Conservation (phyloP, 352 stramenopile species). For the Globisporangium lucens region DNA sequence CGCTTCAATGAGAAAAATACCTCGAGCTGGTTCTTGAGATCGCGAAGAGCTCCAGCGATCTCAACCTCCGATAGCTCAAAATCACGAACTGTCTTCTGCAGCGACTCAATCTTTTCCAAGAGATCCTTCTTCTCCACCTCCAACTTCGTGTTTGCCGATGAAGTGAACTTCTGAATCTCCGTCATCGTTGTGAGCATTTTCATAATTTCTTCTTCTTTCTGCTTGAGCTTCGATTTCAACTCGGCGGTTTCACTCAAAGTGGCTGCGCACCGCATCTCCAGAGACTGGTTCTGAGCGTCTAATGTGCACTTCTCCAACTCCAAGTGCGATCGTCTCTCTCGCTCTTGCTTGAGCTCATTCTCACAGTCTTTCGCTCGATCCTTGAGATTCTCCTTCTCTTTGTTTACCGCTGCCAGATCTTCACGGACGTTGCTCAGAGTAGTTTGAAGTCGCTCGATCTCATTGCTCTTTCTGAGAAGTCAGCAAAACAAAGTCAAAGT, state of each 20-base stretch:
- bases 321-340: slow-evolving; percentile 43
- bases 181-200: slow-evolving; percentile 65
- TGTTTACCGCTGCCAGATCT: slow-evolving; percentile 44
- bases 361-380: slow-evolving; percentile 36
- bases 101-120: slow-evolving; percentile 47
- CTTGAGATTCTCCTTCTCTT: slow-evolving; percentile 50
- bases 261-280: slow-evolving; percentile 44
- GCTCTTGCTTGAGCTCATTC: slow-evolving; percentile 48
- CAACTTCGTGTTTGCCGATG: slow-evolving; percentile 55
- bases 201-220: slow-evolving; percentile 68
- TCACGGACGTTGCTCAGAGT: slow-evolving; percentile 44
- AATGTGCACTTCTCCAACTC: slow-evolving; percentile 69
- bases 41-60: slow-evolving; percentile 37
- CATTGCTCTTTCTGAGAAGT: slow-evolving; percentile 34
- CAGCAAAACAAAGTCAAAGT: slow-evolving; percentile 4
- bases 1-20: slow-evolving; percentile 16
- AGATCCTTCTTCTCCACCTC: slow-evolving; percentile 71
- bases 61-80: slow-evolving; percentile 52
- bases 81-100: slow-evolving; percentile 48
- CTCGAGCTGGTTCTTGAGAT: slow-evolving; percentile 50
- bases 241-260: slow-evolving; percentile 35
- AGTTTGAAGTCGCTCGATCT: slow-evolving; percentile 55
- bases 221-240: slow-evolving; percentile 56
- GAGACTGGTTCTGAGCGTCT: slow-evolving; percentile 46
- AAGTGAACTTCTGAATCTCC: slow-evolving; percentile 76